Evolutionary conservation across 2,329 filamentous ascomycete species (phyloP), one percentile per base, ranked within the genome.

Genomic region (Aspergillus versicolor): DNA sequence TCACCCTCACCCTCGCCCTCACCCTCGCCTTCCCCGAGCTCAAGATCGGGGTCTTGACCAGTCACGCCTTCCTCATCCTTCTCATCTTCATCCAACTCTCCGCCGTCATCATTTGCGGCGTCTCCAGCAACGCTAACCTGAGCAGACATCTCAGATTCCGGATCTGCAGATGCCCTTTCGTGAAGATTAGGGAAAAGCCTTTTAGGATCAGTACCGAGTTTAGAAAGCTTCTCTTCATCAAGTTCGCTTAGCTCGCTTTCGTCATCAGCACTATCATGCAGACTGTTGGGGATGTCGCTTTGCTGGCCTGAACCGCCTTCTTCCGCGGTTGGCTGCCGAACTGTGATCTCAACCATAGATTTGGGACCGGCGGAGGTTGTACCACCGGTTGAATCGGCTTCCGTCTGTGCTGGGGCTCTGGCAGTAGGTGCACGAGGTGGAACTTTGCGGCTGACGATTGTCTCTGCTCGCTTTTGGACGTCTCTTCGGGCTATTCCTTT

Each of bases 231-330:
- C 38, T 70, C 67, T n/a, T 73, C 73, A 44, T 74, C 72, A 9
- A 86, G 82, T 59, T 89, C 87, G 52, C 85, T 89, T 0, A 89
- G 76, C 60, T 89, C 87, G 66, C 86, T 89, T 70, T 89, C 87
- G 54, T 88, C 85, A 60, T 89, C 86, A 0, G 84, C 86, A 41
- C 82, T 87, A 59, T 88, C 85, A 58, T 87, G 83, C 7, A 86
- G 74, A 58, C 84, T 90, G 5, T 82, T 83, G 0, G 81, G 79
- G 5, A 81, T 80, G 56, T 84, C 86, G 49, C 78, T 84, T 32
- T 76, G 72, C 17, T 70, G 71, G 44, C 71, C 72, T 12, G 65
- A 62, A 12, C 63, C 65, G 75, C 76, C 65, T 75, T 80, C 72
- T 78, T 82, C 46, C 71, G 81, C 67, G 76, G 41, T 40, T 21